Base-by-base conservation (phyloP, 352 stramenopile species). In the Phytopythium helicoides region DNA sequence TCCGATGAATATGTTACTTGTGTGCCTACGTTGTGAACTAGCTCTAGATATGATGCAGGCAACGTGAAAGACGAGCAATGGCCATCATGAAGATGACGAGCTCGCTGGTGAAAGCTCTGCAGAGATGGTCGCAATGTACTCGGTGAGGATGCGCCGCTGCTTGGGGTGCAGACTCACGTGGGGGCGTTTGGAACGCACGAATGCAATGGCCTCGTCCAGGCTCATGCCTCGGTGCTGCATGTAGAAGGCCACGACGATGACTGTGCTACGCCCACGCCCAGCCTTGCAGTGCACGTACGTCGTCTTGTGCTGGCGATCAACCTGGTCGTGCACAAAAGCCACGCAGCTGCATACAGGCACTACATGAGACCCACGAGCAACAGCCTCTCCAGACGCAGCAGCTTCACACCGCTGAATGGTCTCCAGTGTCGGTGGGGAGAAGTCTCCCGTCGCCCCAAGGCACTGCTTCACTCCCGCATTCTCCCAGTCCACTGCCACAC, bases 271-370 rank as follows among this genome's bases (percentile, higher is more conserved):
- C 3, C 82, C 82, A 6, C 82, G 77, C 6, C 82, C 82, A 51
- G 82, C 82, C 58, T 92, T 92, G 64, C 82, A 92, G 58, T 92
- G 82, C 47, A 92, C 76, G 60, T 92, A 92, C 5, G 78, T 86
- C 16, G 72, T 86, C 7, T 74, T 58, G n/a, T 75, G 48, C 22
- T 67, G 53, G 16, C 61, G 39, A 34, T 82, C 63, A 8, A 89
- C 59, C n/a, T 90, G 77, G 23, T 74, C 51, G 50, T 87, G 66
- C 33, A 89, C 56, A 52, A 92, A 92, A 1, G 47, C 56, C 23
- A 89, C 77, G 57, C 78, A 88, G 38, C 69, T 81, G 40, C 22
- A n/a, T 18, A 39, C 19, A 9, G 23, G 60, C 18, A 18, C 21
- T 22, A 21, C n/a, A 37, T 25, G 12, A 54, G 4, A 16, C 25